Percentiles rank a stretch among this genome's conserved stretches.
These are phyloP conservation scores for Adansonia digitata DNA, from an alignment of 345 rosid genomes.

Conservation along the genomic window DNA sequence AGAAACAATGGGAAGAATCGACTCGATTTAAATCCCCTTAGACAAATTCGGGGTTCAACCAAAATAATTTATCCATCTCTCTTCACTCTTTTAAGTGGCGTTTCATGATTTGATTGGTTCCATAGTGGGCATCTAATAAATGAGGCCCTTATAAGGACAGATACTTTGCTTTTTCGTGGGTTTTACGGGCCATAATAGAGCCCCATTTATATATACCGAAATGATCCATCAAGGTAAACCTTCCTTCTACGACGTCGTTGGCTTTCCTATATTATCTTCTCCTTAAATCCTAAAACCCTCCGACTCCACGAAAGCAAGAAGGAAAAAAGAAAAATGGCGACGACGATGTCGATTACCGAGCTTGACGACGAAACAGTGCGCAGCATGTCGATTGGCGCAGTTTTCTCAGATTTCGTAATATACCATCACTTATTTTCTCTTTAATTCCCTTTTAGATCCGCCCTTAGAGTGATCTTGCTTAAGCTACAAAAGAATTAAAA, in stretches of 20 bases:
- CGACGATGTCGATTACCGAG: conserved; percentile 45
- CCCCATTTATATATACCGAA: no score
- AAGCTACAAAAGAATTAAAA: not conserved
- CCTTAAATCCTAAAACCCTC: conserved; percentile 11
- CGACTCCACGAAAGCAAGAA: not conserved
- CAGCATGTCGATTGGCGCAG: conserved; percentile 89
- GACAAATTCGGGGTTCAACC: no score
- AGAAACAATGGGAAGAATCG: no score
- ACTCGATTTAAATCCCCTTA: no score
- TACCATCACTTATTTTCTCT: not conserved
- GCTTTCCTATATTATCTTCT: not conserved
- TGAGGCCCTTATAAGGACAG: no score
- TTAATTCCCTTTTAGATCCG: not conserved
- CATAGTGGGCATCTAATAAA: no score
- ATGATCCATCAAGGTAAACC: not conserved
- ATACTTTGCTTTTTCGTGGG: not conserved
- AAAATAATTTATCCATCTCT: no score
- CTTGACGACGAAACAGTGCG: conserved; percentile 65
- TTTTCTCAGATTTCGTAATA: conserved; percentile 88
- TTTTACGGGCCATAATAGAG: not conserved
- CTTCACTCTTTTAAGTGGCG: no score
- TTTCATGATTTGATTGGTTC: no score
- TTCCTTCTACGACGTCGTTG: not conserved
- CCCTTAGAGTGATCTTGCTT: not conserved
- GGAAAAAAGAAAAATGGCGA: not conserved